Conservation (phyloP, 2,329 filamentous ascomycete genomes). For the Trichophyton equinum region DNA sequence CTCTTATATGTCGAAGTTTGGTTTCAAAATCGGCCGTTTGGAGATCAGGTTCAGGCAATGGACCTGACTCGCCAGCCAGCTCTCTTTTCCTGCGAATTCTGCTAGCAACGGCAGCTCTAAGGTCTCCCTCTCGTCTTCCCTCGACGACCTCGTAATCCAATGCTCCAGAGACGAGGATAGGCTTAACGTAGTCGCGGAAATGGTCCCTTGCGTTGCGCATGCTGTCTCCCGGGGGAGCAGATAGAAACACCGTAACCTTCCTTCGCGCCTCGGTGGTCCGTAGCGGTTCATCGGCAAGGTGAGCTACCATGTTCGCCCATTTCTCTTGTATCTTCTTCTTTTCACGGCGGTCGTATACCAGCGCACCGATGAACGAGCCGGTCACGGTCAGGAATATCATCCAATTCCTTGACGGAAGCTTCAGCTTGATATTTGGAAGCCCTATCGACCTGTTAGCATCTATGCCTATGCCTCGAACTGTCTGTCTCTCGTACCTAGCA, state of each 20-base stretch:
- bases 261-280: conserved; percentile 61
- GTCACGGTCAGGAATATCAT: conserved; percentile 81
- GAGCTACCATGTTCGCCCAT: conserved; percentile 75
- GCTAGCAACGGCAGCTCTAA: conserved; percentile 75
- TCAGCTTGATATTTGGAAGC: conserved; percentile 68
- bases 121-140: conserved; percentile 81
- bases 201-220: conserved; percentile 79
- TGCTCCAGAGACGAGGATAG: conserved; percentile 74
- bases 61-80: conserved; percentile 46
- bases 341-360: conserved; percentile 86
- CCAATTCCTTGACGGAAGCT: conserved; percentile 92
- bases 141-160: conserved; percentile 95
- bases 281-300: conserved; percentile 68
- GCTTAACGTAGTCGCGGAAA: conserved; percentile 92
- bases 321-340: conserved; percentile 74
- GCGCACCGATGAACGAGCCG: conserved; percentile 61
- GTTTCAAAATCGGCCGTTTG: conserved; percentile 43
- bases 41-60: conserved; percentile 19
- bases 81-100: conserved; percentile 57
- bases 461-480: background rate
- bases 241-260: conserved; percentile 73
- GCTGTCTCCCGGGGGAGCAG: conserved; percentile 75
- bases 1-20: conserved; percentile 50
- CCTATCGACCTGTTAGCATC: conserved; percentile 37
- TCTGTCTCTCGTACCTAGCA: conserved; percentile 11